phyloP scores from a whole-genome alignment of 2,329 filamentous ascomycete species.

The Pezicula neosporulosa region DNA sequence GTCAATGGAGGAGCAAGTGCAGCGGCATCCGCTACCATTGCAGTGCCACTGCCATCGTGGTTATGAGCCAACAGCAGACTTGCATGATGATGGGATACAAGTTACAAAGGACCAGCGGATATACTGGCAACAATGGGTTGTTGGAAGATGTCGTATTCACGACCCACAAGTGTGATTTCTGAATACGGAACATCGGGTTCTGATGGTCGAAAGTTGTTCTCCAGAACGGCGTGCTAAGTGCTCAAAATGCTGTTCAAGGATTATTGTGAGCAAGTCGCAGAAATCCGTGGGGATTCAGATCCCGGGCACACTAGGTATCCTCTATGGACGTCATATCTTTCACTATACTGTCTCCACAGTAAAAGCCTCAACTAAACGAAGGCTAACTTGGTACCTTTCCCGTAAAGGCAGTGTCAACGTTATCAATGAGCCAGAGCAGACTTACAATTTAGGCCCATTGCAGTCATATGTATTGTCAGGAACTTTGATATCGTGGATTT shows the following conservation, averaged over 20 bases:
- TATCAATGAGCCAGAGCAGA: conserved; percentile 22
- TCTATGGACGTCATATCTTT: too few relatives aligned
- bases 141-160: conserved; percentile 37
- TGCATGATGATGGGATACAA: conserved; percentile 43
- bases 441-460: conserved; percentile 24
- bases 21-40: conserved; percentile 9
- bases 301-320: too few relatives aligned
- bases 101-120: conserved; percentile 47
- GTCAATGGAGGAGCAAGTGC: background rate
- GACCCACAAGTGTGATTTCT: conserved; percentile 4
- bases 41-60: conserved; percentile 32
- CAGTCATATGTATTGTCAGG: background rate
- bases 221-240: too few relatives aligned
- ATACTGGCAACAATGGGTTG: conserved; percentile 52
- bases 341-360: too few relatives aligned
- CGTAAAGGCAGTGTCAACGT: too few relatives aligned
- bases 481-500: background rate
- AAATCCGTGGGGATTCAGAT: too few relatives aligned
- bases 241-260: too few relatives aligned
- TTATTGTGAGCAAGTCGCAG: too few relatives aligned
- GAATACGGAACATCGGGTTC: too few relatives aligned
- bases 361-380: too few relatives aligned
- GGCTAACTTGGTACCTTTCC: too few relatives aligned
- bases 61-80: conserved; percentile 19
- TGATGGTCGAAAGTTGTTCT: too few relatives aligned